Percentiles rank a stretch among this genome's conserved stretches.
phyloP scores from a whole-genome alignment of 257 asterid species.

The Nicotiana tomentosiformis region DNA sequence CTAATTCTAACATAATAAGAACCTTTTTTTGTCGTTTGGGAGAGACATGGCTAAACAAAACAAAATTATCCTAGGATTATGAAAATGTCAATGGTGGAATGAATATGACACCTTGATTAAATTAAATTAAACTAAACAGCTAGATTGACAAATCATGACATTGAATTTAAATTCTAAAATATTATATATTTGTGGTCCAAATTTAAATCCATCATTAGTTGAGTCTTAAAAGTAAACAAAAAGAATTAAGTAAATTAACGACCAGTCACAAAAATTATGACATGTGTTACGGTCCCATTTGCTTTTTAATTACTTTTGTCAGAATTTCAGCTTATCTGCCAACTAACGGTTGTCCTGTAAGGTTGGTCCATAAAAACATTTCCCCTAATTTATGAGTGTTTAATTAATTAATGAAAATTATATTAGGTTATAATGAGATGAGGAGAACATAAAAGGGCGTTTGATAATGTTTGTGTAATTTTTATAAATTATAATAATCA shows the following conservation, averaged over 20 bases:
- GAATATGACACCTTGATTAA: not conserved
- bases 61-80: constrained; percentile 25
- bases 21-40: not conserved
- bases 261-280: not conserved
- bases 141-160: not conserved
- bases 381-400: not conserved
- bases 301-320: not conserved
- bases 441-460: not conserved
- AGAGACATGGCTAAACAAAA: constrained; percentile 19
- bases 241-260: not conserved
- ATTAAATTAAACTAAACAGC: not conserved
- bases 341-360: not conserved
- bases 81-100: constrained; percentile 25
- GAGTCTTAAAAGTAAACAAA: not conserved
- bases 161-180: not conserved
- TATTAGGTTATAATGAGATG: not conserved
- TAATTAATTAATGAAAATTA: not conserved
- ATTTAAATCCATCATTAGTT: not conserved
- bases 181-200: constrained; percentile 8
- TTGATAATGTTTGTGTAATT: not conserved
- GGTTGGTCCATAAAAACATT: not conserved
- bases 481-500: not conserved
- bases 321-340: constrained; percentile 1
- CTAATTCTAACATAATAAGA: not conserved
- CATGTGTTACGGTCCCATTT: constrained; percentile 9